phyloP scores from a whole-genome alignment of 2,329 filamentous ascomycete genomes.

The Dactylonectria macrodidyma region DNA sequence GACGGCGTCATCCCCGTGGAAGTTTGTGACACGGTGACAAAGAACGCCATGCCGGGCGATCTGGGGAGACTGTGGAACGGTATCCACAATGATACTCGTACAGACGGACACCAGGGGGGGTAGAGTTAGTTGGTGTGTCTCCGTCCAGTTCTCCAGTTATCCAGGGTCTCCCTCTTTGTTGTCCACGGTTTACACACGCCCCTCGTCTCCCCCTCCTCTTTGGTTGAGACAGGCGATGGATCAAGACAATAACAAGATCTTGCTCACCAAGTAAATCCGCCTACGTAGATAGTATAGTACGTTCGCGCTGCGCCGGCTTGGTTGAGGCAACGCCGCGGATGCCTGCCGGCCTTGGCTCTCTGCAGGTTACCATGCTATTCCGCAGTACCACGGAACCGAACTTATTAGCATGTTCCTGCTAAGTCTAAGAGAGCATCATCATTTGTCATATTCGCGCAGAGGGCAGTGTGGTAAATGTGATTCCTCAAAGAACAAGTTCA shows the following conservation, averaged over 20 bases:
- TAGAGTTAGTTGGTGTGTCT: background rate
- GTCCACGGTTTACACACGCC: constrained; percentile 3
- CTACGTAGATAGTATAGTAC: background rate
- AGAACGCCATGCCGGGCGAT: constrained; percentile 25
- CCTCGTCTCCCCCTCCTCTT: background rate
- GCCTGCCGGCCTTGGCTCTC: background rate
- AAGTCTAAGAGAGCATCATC: no score
- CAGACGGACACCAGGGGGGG: background rate
- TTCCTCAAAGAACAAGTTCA: no score
- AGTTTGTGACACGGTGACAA: constrained; percentile 8
- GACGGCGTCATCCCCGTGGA: background rate
- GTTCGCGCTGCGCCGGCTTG: background rate
- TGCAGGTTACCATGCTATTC: background rate
- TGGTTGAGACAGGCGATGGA: constrained; percentile 19
- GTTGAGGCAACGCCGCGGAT: constrained; percentile 6
- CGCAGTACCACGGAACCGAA: no score
- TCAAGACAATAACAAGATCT: constrained; percentile 10
- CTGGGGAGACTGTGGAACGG: constrained; percentile 20
- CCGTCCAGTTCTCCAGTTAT: background rate
- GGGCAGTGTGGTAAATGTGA: no score
- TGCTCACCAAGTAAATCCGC: background rate
- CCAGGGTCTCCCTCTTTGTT: constrained; percentile 10
- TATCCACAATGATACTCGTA: background rate
- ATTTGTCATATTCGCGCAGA: no score
- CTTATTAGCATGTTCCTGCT: no score